Evolutionary conservation across 139 green algal species (phyloP).

Genomic region (Zygnema circumcarinatum): DNA sequence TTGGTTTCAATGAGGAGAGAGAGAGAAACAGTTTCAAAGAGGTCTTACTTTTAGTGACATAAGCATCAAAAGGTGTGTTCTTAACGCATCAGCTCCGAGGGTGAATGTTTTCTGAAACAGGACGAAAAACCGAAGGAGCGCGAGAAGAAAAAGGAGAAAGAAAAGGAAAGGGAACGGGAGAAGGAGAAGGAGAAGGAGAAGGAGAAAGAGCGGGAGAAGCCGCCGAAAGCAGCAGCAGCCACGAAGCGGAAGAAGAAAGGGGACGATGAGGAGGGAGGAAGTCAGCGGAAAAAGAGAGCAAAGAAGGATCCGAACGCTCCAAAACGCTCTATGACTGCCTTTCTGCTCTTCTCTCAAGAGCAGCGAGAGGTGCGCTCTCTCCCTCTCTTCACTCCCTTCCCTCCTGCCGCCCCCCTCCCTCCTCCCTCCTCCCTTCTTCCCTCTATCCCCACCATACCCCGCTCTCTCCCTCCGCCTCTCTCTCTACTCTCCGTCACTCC

Average conservation of each 20-base stretch:
- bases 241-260: conserved; percentile 27
- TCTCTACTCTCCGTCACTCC: conserved; percentile 6
- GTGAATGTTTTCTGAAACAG: too few relatives aligned
- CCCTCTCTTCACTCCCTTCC: too few relatives aligned
- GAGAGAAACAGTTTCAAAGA: too few relatives aligned
- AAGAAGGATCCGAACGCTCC: conserved; percentile 71
- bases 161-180: conserved; percentile 1
- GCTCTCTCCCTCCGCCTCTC: conserved; percentile 2
- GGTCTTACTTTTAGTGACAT: too few relatives aligned
- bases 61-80: too few relatives aligned
- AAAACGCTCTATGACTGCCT: conserved; percentile 69
- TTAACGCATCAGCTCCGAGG: too few relatives aligned
- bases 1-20: too few relatives aligned
- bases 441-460: neutral
- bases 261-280: conserved; percentile 15
- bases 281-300: neutral
- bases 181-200: conserved; percentile 44
- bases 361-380: conserved; percentile 61
- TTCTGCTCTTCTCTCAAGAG: conserved; percentile 76
- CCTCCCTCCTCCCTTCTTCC: conserved; percentile 22
- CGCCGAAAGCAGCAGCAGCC: neutral
- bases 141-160: neutral
- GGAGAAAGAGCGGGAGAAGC: conserved; percentile 24
- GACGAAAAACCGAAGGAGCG: too few relatives aligned
- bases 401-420: conserved; percentile 8